Conservation (phyloP, 805 yeast species). For the Zygoascus bituminiphila region DNA sequence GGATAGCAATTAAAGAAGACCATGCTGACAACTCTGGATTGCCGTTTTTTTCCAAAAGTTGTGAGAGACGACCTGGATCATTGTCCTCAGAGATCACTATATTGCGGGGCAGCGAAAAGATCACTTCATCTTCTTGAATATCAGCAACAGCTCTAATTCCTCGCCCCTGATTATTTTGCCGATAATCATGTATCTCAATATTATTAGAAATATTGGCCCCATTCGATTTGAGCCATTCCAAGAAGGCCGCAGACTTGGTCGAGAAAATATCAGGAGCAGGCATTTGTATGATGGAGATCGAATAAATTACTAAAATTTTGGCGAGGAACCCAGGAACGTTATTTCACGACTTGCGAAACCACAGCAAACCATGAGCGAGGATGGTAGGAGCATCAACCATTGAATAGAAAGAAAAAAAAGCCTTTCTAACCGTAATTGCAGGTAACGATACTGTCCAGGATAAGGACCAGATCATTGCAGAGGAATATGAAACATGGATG, state of each 20-base stretch:
- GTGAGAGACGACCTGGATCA: constrained; percentile 28
- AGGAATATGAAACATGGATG: constrained; percentile 55
- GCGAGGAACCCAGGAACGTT: not conserved
- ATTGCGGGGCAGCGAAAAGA: constrained; percentile 62
- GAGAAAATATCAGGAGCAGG: constrained; percentile 4
- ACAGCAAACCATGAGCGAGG: not conserved
- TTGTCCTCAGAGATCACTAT: constrained; percentile 53
- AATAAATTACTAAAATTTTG: too few relatives aligned
- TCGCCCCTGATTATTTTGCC: constrained; percentile 60
- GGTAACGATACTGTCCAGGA: not conserved
- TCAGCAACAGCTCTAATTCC: constrained; percentile 60
- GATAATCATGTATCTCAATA: constrained; percentile 51
- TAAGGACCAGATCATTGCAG: constrained; percentile 11
- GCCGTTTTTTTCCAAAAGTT: constrained; percentile 20
- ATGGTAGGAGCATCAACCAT: not conserved
- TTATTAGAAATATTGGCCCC: constrained; percentile 41
- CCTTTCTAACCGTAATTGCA: not conserved
- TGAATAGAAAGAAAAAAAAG: not conserved
- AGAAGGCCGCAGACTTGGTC: constrained; percentile 6
- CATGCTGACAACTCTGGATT: constrained; percentile 33
- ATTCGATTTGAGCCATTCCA: constrained; percentile 12
- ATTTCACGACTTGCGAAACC: not conserved
- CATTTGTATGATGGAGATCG: not conserved
- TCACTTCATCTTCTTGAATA: constrained; percentile 50
- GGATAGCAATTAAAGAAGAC: constrained; percentile 59